A percentile compares a stretch with the other conserved stretches of the same genome.
These are phyloP conservation scores for Spencermartinsiella ligniputridi DNA, from an alignment of 1,139 yeast species.

Conservation along the genomic window DNA sequence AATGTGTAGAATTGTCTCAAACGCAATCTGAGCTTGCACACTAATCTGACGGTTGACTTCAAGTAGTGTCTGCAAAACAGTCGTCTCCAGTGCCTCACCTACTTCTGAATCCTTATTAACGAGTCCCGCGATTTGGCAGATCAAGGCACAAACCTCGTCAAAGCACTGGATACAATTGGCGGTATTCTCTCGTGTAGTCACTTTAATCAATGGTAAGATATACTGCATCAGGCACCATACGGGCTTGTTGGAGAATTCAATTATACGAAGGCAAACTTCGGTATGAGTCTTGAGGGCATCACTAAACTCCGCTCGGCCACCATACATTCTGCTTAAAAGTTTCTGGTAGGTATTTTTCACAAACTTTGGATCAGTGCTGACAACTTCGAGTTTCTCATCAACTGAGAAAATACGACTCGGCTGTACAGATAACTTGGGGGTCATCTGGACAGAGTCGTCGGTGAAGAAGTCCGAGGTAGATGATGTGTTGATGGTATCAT, in stretches of 20 bases:
- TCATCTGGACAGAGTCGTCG: background rate
- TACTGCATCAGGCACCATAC: conserved; percentile 15
- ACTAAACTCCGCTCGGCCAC: background rate
- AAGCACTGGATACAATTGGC: conserved; percentile 15
- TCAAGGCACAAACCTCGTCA: conserved; percentile 15
- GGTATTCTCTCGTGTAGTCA: conserved; percentile 5
- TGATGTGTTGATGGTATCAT: background rate
- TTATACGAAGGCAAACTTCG: conserved; percentile 4
- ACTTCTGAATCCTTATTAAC: conserved; percentile 4
- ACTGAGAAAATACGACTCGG: background rate
- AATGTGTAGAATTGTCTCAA: conserved; percentile 15
- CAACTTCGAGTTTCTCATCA: conserved; percentile 3
- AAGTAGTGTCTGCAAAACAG: conserved; percentile 12
- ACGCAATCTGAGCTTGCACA: conserved; percentile 16
- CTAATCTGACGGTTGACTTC: conserved; percentile 7
- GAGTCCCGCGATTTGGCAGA: conserved; percentile 10
- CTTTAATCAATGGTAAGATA: conserved; percentile 9
- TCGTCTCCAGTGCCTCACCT: conserved; percentile 6
- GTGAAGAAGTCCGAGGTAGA: background rate
- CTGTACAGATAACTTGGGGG: background rate
- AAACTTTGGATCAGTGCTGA: background rate
- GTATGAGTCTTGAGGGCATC: conserved; percentile 2
- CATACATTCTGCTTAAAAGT: background rate
- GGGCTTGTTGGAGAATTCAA: conserved; percentile 11
- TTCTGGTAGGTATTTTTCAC: background rate